Percentiles rank a stretch among this genome's conserved stretches.
Conservation (phyloP, 768 basidiomycete genomes). For the Boletus coccyginus region DNA sequence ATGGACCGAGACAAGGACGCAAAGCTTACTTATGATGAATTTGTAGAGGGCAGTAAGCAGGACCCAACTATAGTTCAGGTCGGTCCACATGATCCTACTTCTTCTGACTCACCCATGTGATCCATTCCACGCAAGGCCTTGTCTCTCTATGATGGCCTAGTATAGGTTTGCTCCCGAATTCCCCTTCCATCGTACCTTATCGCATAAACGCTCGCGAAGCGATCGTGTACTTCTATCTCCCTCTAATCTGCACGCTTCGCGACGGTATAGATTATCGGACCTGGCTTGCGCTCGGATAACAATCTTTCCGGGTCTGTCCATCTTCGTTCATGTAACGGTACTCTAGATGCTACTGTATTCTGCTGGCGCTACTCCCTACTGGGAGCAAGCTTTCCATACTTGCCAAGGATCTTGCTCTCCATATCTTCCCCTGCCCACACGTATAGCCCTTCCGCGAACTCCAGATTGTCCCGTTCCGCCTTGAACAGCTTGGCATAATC, state of each 20-base stretch:
- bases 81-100: slow-evolving; percentile 20
- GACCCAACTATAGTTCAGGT: slow-evolving; percentile 99
- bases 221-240: slow-evolving; percentile 23
- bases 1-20: slow-evolving; percentile 98
- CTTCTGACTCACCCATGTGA: slow-evolving; percentile 19
- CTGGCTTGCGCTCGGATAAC: slow-evolving; percentile 12
- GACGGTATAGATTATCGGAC: slow-evolving; percentile 15
- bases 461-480: slow-evolving; percentile 88
- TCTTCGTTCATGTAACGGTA: slow-evolving; percentile 27
- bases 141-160: slow-evolving; percentile 92
- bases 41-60: slow-evolving; percentile 97
- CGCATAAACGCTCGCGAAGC: slow-evolving; percentile 21
- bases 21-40: slow-evolving; percentile 91
- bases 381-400: slow-evolving; percentile 62
- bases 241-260: slow-evolving; percentile 22
- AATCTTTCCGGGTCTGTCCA: slow-evolving; percentile 21
- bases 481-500: slow-evolving; percentile 91
- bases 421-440: slow-evolving; percentile 79
- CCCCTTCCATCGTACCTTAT: slow-evolving; percentile 20
- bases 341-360: slow-evolving; percentile 21
- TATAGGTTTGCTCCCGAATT: slow-evolving; percentile 44
- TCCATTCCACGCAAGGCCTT: slow-evolving; percentile 56
- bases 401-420: slow-evolving; percentile 72
- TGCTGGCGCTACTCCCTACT: slow-evolving; percentile 20
- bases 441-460: slow-evolving; percentile 86